Evolutionary conservation across 2,329 filamentous ascomycete species (phyloP).

Genomic region (Claviceps spartinae): DNA sequence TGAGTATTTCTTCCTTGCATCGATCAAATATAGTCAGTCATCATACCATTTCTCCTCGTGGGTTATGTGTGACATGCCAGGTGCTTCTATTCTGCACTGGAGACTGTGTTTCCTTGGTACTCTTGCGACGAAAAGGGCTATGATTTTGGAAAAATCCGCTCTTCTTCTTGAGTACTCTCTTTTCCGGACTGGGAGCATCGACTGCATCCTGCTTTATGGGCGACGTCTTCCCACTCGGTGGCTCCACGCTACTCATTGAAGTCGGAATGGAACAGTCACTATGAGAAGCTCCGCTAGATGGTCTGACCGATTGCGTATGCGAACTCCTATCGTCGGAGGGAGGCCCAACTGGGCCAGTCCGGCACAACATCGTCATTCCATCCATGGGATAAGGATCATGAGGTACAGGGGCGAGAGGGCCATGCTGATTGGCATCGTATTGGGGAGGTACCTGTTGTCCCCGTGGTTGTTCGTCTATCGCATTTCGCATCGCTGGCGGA

Average conservation of each 20-base stretch:
- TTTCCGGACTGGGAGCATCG: conserved; percentile 42
- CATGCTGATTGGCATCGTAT: conserved; percentile 39
- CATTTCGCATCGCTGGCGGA: conserved; percentile 8
- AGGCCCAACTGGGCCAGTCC: conserved; percentile 53
- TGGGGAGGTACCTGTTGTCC: conserved; percentile 11
- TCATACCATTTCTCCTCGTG: conserved; percentile 7
- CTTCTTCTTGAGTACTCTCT: conserved; percentile 53
- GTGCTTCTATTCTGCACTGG: conserved; percentile 39
- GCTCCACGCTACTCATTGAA: conserved; percentile 77
- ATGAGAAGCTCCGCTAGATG: conserved; percentile 73
- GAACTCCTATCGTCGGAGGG: conserved; percentile 43
- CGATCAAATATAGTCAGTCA: background rate
- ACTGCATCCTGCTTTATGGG: conserved; percentile 51
- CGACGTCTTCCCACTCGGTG: conserved; percentile 58
- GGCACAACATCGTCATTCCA: conserved; percentile 95
- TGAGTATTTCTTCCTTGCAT: background rate
- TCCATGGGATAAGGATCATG: conserved; percentile 91
- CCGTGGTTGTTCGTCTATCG: conserved; percentile 10
- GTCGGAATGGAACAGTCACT: conserved; percentile 86
- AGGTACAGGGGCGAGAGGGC: conserved; percentile 55
- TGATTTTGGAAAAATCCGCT: conserved; percentile 90
- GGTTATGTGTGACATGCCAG: conserved; percentile 34
- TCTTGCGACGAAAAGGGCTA: conserved; percentile 86
- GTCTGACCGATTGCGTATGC: conserved; percentile 47
- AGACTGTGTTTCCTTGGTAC: conserved; percentile 53